These are phyloP conservation scores for Periconia digitata DNA, from an alignment of 2,329 filamentous ascomycete species.

Conservation along the genomic window DNA sequence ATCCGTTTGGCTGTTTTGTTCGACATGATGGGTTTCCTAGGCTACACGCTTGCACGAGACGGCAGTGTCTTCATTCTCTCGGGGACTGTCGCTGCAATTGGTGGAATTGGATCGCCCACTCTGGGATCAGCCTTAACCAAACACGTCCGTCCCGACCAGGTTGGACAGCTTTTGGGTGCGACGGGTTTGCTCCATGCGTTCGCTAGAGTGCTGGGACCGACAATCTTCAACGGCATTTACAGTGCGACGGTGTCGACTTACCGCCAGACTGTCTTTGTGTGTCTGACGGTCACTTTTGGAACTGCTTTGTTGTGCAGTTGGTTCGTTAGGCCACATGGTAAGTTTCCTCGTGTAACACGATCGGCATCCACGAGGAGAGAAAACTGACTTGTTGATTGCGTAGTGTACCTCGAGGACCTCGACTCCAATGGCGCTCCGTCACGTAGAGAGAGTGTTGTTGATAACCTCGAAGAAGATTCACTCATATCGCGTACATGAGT, in stretches of 20 bases:
- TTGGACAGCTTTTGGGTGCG: constrained; percentile 86
- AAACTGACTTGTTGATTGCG: neutral
- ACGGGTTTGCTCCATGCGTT: constrained; percentile 83
- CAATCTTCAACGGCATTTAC: constrained; percentile 85
- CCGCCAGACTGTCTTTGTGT: constrained; percentile 81
- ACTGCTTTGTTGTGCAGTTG: constrained; percentile 67
- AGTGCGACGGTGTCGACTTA: constrained; percentile 75
- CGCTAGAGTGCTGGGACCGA: constrained; percentile 74
- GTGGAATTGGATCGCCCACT: constrained; percentile 83
- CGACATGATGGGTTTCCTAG: constrained; percentile 73
- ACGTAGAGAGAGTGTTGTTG: neutral
- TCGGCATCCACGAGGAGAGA: neutral
- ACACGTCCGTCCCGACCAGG: constrained; percentile 78
- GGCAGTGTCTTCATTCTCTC: constrained; percentile 68
- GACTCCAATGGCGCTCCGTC: constrained; percentile 7
- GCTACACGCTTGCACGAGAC: constrained; percentile 68
- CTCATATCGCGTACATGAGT: no score
- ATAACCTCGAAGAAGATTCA: neutral
- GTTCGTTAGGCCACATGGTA: constrained; percentile 74
- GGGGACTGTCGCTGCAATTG: constrained; percentile 73
- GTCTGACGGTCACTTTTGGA: constrained; percentile 67
- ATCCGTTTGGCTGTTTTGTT: constrained; percentile 75
- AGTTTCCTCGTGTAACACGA: constrained; percentile 42
- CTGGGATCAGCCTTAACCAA: constrained; percentile 85
- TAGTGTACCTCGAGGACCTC: constrained; percentile 10